Evolutionary conservation across 2,329 filamentous ascomycete species (phyloP), one percentile per base, ranked within the genome.

Genomic region (Colletotrichum graminicola): DNA sequence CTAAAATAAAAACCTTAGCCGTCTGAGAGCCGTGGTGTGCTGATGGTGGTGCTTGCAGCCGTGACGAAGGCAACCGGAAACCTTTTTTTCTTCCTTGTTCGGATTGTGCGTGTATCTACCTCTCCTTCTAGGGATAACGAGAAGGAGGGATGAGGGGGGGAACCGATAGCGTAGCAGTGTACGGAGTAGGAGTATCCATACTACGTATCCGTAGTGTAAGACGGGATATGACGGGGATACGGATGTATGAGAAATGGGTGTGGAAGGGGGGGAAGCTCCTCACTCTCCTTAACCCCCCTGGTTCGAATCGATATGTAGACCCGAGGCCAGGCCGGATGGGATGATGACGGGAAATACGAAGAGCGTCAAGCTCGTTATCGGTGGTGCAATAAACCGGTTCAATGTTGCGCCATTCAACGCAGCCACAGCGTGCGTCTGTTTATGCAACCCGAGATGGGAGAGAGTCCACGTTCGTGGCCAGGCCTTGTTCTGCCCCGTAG

Each of bases 241-340:
- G 65, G 60, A 64, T 71, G 69, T 64, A 45, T 68, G 69, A 66
- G 65, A 71, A 68, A 68, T 64, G 54, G 65, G 69, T 71, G 69
- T 63, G 65, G 68, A 71, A 2, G 6, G 18, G 6, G 16, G 36
- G 11, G 29, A 29, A 29, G 16, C 16, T 7, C 41, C 18, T n/a
- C 18, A 39, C 59, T 67, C 57, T 68, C 65, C 43, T 52, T 57
- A 45, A 57, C 43, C 68, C 68, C 52, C 68, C 68, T 64, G 65
- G 65, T 29, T 60, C 65, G 60, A 71, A 63, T 52, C 55, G 63
- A 68, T 68, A 63, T 1, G 41, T 43, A 21, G 68, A 71, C 59
- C 68, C 64, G 59, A 64, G 68, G 63, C 68, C 54, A 71, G 68
- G 43, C 68, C 68, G 45, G 59, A 55, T 47, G 65, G 23, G 45